These are phyloP conservation scores for Mycena pura DNA, from an alignment of 768 basidiomycete genomes.

Conservation along the genomic window DNA sequence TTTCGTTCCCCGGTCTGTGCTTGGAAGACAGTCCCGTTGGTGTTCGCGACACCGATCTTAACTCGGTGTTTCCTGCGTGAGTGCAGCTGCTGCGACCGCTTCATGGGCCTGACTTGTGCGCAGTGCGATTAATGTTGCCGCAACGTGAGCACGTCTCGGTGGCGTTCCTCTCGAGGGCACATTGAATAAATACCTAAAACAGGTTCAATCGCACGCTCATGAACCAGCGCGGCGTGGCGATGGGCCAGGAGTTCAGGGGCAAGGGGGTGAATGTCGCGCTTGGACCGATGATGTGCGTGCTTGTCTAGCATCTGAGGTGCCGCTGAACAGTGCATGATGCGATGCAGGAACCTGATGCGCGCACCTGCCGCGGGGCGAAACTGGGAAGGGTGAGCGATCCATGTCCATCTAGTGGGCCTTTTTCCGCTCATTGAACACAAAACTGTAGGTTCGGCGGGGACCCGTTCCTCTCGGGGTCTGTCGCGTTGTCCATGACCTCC, in stretches of 20 bases:
- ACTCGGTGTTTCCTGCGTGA: slow-evolving; percentile 59
- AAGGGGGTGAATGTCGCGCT: slow-evolving; percentile 65
- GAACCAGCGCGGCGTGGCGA: slow-evolving; percentile 57
- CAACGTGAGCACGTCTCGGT: slow-evolving; percentile 37
- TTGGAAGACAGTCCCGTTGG: slow-evolving; percentile 59
- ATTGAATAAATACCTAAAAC: neutral
- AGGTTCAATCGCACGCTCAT: slow-evolving; percentile 61
- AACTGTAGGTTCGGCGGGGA: slow-evolving; percentile 53
- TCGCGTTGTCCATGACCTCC: too few species aligned
- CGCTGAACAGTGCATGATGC: too few species aligned
- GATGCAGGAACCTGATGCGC: slow-evolving; percentile 53
- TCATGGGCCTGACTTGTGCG: neutral
- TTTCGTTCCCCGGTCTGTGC: slow-evolving; percentile 57
- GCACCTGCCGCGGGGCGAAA: slow-evolving; percentile 56
- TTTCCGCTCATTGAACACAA: neutral
- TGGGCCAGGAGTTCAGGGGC: slow-evolving; percentile 66
- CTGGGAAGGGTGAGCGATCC: slow-evolving; percentile 54
- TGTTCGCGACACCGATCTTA: slow-evolving; percentile 53
- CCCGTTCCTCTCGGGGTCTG: slow-evolving; percentile 53
- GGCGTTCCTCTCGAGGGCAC: neutral
- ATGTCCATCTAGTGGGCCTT: neutral
- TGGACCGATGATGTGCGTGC: slow-evolving; percentile 55
- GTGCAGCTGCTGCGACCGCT: slow-evolving; percentile 1
- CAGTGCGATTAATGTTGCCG: slow-evolving; percentile 58
- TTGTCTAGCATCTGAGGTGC: too few species aligned